Evolutionary conservation across 1,284 basidiomycete genomes (phyloP), one percentile per base, ranked within the genome.

Genomic region (Wolfiporia cocos): DNA sequence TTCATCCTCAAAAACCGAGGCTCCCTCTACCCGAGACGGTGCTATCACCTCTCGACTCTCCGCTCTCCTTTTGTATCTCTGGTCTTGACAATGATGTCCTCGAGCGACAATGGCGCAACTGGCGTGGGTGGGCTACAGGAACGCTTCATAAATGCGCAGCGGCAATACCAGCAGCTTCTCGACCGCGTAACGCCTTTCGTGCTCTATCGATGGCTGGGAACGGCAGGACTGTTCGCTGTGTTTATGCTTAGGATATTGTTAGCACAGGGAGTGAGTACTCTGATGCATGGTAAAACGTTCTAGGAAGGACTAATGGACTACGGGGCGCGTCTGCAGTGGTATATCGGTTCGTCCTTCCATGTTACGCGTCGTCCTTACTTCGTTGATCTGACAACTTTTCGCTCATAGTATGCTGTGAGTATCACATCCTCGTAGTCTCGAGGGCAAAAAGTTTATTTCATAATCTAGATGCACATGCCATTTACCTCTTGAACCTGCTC

Each of bases 171-270:
- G 65, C 81, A 84, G 56, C 65, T 81, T 21, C 75, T 98, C 29
- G 96, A 99, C 71, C 77, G 86, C 37, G 86, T 89, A 65, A 97
- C 95, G 3, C 96, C 96, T 0, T 83, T 93, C 62, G 78, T 86
- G 20, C 63, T 91, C 17, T 78, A 95, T 56, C 79, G 96, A 50
- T 99, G 96, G 96, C 59, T 87, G n/a, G 76, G 74, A 17, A 92
- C 92, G 4, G 71, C 73, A 3, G 87, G 70, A 2, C 58, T 97
- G 20, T 67, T 96, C 41, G 56, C 73, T 30, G 37, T 98, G 26
- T 99, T 99, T 62, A 70, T 89, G 60, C 68, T 97, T 41, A 76
- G 93, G 49, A 95, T 99, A 52, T 71, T 98, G 10, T 61, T 96
- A 33, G 73, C 88, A 6, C 91, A 98, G 70, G 95, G 90, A 51